These are phyloP conservation scores for Pythium sp. DNA, from an alignment of 352 stramenopile genomes.

Conservation along the genomic window DNA sequence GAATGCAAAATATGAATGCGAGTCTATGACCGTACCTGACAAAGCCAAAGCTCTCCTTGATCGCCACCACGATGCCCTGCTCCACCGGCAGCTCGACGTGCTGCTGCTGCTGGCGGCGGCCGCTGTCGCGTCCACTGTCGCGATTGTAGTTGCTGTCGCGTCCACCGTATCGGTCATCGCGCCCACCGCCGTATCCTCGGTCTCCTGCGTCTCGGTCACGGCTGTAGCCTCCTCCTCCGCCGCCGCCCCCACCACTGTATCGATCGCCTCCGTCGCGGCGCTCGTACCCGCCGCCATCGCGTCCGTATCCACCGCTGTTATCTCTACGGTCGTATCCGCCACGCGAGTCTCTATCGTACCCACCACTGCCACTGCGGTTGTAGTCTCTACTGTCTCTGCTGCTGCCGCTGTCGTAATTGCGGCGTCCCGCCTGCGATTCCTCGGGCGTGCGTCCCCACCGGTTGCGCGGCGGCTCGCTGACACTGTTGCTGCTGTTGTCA, in stretches of 20 bases:
- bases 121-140: constrained; percentile 13
- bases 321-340: constrained; percentile 8
- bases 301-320: constrained; percentile 6
- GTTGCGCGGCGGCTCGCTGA: constrained; percentile 4
- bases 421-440: constrained; percentile 17
- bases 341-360: constrained; percentile 3
- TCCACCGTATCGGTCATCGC: constrained; percentile 13
- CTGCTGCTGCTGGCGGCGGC: constrained; percentile 18
- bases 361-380: constrained; percentile 7
- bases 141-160: constrained; percentile 3
- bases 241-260: not conserved
- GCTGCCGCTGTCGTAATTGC: constrained; percentile 18
- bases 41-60: constrained; percentile 60
- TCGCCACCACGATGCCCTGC: constrained; percentile 41
- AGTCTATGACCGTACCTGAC: constrained; percentile 22
- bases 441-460: constrained; percentile 12
- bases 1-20: not conserved
- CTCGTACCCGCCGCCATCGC: not conserved
- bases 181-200: constrained; percentile 8
- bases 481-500: not conserved
- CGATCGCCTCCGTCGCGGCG: constrained; percentile 5
- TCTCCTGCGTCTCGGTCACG: not conserved
- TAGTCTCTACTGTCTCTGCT: constrained; percentile 15
- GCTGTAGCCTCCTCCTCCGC: not conserved
- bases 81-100: constrained; percentile 27